These are phyloP conservation scores for Rhodotorula sp. DNA, from an alignment of 1,284 basidiomycete species.

Conservation along the genomic window DNA sequence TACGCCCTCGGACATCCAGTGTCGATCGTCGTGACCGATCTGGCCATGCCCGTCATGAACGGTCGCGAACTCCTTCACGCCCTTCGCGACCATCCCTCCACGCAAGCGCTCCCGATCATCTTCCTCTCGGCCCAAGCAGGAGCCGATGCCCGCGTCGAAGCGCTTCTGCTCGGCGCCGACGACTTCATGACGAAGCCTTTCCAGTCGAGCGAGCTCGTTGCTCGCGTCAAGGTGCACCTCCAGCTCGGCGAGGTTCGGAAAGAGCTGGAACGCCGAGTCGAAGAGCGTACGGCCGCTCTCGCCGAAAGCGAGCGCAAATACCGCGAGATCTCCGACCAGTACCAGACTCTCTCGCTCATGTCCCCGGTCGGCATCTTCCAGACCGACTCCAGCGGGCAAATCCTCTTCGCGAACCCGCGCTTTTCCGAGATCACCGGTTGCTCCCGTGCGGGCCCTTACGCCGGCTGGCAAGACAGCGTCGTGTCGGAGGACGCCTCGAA, in stretches of 20 bases:
- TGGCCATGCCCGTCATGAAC: no score
- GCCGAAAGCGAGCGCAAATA: constrained; percentile 39
- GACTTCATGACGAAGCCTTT: constrained; percentile 46
- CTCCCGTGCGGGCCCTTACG: constrained; percentile 17
- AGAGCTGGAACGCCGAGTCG: constrained; percentile 43
- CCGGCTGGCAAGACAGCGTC: constrained; percentile 24
- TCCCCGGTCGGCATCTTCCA: constrained; percentile 44
- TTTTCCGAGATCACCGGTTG: constrained; percentile 26
- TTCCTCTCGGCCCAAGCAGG: constrained; percentile 45
- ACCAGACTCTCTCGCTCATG: constrained; percentile 40
- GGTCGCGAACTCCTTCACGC: constrained; percentile 24
- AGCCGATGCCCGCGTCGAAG: constrained; percentile 43
- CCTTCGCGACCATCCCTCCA: constrained; percentile 16
- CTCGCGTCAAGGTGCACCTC: constrained; percentile 43
- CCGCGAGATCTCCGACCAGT: constrained; percentile 38
- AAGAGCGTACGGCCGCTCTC: constrained; percentile 41
- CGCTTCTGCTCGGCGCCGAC: constrained; percentile 43
- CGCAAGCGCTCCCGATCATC: constrained; percentile 39
- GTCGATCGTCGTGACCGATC: constrained; percentile 36
- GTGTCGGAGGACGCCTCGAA: constrained; percentile 9
- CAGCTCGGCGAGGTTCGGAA: constrained; percentile 43
- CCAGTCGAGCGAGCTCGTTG: constrained; percentile 44
- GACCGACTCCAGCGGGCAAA: constrained; percentile 26
- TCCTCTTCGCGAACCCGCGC: constrained; percentile 28
- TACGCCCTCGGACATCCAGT: constrained; percentile 32